Evolutionary conservation across 441 rosid genomes (phyloP).

Genomic region (Arabidopsis hybrid): DNA sequence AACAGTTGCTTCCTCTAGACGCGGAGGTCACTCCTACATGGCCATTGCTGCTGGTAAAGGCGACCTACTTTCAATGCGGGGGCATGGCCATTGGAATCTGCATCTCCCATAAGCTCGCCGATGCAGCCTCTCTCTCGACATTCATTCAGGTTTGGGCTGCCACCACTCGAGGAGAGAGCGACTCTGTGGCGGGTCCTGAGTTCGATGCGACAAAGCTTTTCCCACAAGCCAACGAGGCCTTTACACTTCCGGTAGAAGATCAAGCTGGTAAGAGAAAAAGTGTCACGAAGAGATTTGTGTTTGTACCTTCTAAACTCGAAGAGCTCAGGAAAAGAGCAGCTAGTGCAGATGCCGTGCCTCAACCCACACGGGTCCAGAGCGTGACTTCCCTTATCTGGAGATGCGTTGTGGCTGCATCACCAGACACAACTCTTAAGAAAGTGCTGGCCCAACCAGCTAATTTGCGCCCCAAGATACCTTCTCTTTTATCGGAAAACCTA

Average conservation of each 20-base stretch:
- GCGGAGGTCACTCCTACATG: conserved; percentile 35
- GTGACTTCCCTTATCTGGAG: not conserved
- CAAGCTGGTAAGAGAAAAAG: not conserved
- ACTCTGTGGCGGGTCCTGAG: not conserved
- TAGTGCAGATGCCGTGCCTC: not conserved
- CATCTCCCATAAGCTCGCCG: conserved; percentile 59
- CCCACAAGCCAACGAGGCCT: not conserved
- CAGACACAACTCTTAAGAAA: not conserved
- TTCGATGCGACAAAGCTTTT: not conserved
- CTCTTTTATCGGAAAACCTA: not conserved
- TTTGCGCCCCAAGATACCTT: not conserved
- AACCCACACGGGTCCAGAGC: conserved; percentile 35
- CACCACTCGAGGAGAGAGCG: conserved; percentile 31
- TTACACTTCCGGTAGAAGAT: too few species aligned
- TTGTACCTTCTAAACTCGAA: conserved; percentile 20
- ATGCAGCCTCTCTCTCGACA: conserved; percentile 54
- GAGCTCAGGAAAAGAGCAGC: conserved; percentile 20
- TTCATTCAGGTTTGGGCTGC: conserved; percentile 58
- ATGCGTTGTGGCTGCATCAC: not conserved
- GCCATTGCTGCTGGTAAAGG: conserved; percentile 50
- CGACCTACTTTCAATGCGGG: conserved; percentile 54
- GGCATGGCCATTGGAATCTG: conserved; percentile 59
- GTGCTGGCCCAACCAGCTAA: not conserved
- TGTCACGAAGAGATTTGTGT: conserved; percentile 39
- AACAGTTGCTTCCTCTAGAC: conserved; percentile 50